Evolutionary conservation across 1,284 basidiomycete species (phyloP).

Genomic region (Rhodotorula sp.): DNA sequence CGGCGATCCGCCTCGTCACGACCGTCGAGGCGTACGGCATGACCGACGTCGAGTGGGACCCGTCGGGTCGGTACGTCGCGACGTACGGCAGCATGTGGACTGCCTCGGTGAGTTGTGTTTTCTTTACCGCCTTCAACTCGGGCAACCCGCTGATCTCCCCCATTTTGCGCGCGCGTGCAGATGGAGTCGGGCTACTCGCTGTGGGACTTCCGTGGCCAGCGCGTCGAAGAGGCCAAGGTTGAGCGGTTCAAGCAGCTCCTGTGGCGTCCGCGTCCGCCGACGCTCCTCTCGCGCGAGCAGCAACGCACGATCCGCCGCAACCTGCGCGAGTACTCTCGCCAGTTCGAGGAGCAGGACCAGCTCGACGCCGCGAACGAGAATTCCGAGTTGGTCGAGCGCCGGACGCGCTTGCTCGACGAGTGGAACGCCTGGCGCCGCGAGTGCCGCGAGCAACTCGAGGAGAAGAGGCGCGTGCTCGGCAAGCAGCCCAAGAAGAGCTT

Average conservation of each 20-base stretch:
- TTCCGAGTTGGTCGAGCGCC: slow-evolving; percentile 85
- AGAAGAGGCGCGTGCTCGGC: slow-evolving; percentile 60
- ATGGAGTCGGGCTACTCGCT: slow-evolving; percentile 94
- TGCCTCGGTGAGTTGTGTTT: slow-evolving; percentile 66
- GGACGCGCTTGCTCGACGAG: slow-evolving; percentile 90
- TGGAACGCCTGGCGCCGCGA: slow-evolving; percentile 87
- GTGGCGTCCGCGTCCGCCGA: slow-evolving; percentile 91
- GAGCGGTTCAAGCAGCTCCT: slow-evolving; percentile 99
- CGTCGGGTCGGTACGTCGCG: slow-evolving; percentile 87
- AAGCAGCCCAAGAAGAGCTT: slow-evolving; percentile 53
- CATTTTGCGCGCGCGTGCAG: slow-evolving; percentile 52
- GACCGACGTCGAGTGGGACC: slow-evolving; percentile 98
- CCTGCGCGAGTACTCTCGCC: slow-evolving; percentile 84
- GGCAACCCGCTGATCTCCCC: not conserved
- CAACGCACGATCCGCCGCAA: slow-evolving; percentile 86
- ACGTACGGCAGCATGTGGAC: slow-evolving; percentile 95
- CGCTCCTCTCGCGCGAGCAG: slow-evolving; percentile 81
- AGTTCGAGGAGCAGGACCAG: slow-evolving; percentile 96
- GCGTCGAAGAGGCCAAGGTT: slow-evolving; percentile 75
- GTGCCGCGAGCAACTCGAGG: slow-evolving; percentile 55
- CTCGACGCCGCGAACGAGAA: slow-evolving; percentile 91
- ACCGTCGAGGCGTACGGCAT: slow-evolving; percentile 96
- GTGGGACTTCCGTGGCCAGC: slow-evolving; percentile 97
- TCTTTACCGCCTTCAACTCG: not conserved
- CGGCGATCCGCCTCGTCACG: slow-evolving; percentile 76